Percentiles rank a stretch among this genome's conserved stretches.
phyloP scores from a whole-genome alignment of 345 rosid species.

The Mangifera indica region DNA sequence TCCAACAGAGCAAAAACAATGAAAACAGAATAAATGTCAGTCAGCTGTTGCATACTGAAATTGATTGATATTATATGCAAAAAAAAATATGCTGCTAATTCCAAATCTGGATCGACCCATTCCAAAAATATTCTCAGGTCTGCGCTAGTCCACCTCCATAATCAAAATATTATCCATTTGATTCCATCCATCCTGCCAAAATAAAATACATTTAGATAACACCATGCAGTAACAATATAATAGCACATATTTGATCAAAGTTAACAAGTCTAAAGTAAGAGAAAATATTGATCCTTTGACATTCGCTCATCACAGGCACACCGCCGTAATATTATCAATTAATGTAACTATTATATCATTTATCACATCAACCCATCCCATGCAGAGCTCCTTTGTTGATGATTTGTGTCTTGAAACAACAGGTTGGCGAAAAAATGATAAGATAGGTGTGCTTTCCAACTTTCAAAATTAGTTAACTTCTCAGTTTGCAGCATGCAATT shows the following conservation, averaged over 20 bases:
- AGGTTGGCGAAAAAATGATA: no score
- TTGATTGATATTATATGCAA: slow-evolving; percentile 11
- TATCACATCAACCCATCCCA: no score
- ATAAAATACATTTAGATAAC: background rate
- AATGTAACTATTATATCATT: no score
- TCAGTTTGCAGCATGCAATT: no score
- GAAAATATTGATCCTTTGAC: background rate
- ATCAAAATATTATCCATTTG: background rate
- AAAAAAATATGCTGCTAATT: slow-evolving; percentile 21
- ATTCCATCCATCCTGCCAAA: slow-evolving; percentile 32
- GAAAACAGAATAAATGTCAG: slow-evolving; percentile 11
- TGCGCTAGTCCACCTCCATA: slow-evolving; percentile 1
- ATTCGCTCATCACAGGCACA: background rate
- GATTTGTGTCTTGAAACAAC: no score
- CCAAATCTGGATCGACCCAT: slow-evolving; percentile 9
- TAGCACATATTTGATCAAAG: background rate
- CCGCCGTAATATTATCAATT: no score
- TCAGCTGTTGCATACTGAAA: slow-evolving; percentile 16
- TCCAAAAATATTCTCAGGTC: slow-evolving; percentile 13
- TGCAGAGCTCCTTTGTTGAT: no score
- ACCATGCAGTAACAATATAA: background rate
- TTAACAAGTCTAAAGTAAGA: background rate
- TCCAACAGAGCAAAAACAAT: slow-evolving; percentile 1
- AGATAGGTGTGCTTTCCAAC: no score
- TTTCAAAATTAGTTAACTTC: no score